phyloP scores from a whole-genome alignment of 2,329 filamentous ascomycete genomes.

The Thielaviopsis populi region DNA sequence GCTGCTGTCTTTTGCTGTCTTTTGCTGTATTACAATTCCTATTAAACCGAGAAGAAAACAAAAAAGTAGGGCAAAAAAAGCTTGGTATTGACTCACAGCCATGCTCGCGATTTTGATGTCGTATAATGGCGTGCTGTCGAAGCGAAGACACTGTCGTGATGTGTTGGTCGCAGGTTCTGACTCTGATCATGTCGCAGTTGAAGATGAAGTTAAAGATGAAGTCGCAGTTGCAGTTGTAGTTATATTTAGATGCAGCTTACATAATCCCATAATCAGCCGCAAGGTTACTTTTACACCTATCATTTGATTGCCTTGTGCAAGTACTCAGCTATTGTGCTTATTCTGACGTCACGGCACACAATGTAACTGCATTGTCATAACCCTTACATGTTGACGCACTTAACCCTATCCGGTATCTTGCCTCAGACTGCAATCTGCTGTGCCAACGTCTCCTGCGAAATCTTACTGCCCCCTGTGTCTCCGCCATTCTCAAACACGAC shows the following conservation, averaged over 20 bases:
- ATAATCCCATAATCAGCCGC: no score
- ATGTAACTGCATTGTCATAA: neutral
- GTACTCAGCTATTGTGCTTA: no score
- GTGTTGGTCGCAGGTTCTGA: no score
- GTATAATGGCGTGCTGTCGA: neutral
- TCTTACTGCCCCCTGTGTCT: constrained; percentile 1
- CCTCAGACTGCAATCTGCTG: neutral
- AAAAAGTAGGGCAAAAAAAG: neutral
- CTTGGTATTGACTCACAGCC: neutral
- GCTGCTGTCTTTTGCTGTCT: neutral
- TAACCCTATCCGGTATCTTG: neutral
- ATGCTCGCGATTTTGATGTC: neutral
- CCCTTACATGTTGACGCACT: neutral
- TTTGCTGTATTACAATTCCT: neutral
- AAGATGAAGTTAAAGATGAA: no score
- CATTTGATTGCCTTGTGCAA: no score
- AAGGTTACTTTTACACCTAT: no score
- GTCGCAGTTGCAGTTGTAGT: no score
- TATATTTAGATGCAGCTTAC: no score
- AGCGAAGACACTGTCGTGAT: neutral
- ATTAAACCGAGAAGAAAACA: neutral
- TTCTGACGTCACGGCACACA: no score
- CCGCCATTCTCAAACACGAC: neutral
- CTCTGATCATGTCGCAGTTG: no score
- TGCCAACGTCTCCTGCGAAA: neutral